These are phyloP conservation scores for Pugionium dolabratum DNA, from an alignment of 345 rosid species.

Conservation along the genomic window DNA sequence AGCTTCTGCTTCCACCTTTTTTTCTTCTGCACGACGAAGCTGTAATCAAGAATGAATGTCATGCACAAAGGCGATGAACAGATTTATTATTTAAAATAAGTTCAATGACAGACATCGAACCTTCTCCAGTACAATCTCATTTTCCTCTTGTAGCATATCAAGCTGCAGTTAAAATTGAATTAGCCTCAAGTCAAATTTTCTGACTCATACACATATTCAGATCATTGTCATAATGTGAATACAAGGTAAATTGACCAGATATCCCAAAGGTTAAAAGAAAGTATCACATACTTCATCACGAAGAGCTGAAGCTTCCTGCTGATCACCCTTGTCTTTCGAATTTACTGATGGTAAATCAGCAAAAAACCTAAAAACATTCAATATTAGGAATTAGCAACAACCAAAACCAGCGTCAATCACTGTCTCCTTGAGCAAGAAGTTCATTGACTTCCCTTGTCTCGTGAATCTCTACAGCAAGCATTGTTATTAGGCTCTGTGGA, in stretches of 20 bases:
- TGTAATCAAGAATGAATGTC: constrained; percentile 45
- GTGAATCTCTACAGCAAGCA: constrained; percentile 16
- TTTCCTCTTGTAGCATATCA: constrained; percentile 95
- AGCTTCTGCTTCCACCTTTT: constrained; percentile 83
- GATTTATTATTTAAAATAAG: constrained; percentile 3
- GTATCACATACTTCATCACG: constrained; percentile 81
- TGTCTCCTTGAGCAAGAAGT: neutral
- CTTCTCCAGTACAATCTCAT: constrained; percentile 70
- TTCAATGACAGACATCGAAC: constrained; percentile 39
- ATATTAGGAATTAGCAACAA: constrained; percentile 20
- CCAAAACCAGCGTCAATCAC: constrained; percentile 3
- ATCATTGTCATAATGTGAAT: neutral
- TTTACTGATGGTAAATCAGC: constrained; percentile 60
- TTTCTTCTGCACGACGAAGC: constrained; percentile 83
- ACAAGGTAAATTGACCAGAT: constrained; percentile 17
- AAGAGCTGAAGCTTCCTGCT: constrained; percentile 92
- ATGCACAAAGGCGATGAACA: constrained; percentile 24
- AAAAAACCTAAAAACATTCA: constrained; percentile 56
- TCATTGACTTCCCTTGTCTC: constrained; percentile 15
- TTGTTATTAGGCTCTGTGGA: constrained; percentile 2
- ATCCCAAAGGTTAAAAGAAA: constrained; percentile 16
- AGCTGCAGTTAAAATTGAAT: constrained; percentile 57
- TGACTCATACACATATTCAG: neutral
- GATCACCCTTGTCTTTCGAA: constrained; percentile 65
- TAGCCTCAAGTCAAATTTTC: constrained; percentile 36